Percentiles rank a stretch among this genome's conserved stretches.
Conservation (phyloP, 2,329 filamentous ascomycete species). For the Diaporthe australafricana region DNA sequence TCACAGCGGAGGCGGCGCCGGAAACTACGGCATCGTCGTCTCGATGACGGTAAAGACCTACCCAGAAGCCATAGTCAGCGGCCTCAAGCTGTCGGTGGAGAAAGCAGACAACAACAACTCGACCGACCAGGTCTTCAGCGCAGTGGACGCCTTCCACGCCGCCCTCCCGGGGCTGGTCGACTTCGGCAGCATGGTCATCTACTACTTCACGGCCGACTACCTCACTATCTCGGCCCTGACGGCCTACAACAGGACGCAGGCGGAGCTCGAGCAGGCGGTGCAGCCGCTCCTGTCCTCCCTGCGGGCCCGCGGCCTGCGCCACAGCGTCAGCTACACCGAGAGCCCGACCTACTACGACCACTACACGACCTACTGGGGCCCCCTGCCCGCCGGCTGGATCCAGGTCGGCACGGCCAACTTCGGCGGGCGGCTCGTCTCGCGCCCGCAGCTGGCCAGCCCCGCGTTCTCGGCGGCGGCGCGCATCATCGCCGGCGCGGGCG, state of each 20-base stretch:
- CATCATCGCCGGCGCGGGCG: constrained; percentile 26
- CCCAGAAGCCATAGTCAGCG: constrained; percentile 40
- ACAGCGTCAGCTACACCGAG: constrained; percentile 43
- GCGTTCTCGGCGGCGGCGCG: constrained; percentile 24
- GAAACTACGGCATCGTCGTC: constrained; percentile 50
- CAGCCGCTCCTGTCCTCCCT: constrained; percentile 46
- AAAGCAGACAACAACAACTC: constrained; percentile 35
- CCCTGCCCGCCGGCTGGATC: constrained; percentile 49
- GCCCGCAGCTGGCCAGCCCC: constrained; percentile 40
- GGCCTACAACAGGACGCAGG: constrained; percentile 44
- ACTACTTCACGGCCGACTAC: constrained; percentile 40
- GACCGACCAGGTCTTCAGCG: constrained; percentile 37
- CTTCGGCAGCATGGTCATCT: constrained; percentile 44
- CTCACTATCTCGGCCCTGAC: constrained; percentile 42
- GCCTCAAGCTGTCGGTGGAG: constrained; percentile 38
- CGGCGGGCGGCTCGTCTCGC: constrained; percentile 50
- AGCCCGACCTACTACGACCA: constrained; percentile 46
- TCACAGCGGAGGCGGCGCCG: constrained; percentile 53
- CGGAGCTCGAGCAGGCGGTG: constrained; percentile 43
- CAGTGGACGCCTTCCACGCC: constrained; percentile 41
- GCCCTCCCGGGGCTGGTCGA: constrained; percentile 42
- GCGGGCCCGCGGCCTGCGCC: constrained; percentile 41
- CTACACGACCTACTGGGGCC: constrained; percentile 50
- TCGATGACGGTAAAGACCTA: constrained; percentile 43
- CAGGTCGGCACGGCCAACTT: constrained; percentile 48